A percentile compares a stretch with the other conserved stretches of the same genome.
Evolutionary conservation across 257 asterid genomes (phyloP).

Genomic region (Parsonsia alboflavescens): DNA sequence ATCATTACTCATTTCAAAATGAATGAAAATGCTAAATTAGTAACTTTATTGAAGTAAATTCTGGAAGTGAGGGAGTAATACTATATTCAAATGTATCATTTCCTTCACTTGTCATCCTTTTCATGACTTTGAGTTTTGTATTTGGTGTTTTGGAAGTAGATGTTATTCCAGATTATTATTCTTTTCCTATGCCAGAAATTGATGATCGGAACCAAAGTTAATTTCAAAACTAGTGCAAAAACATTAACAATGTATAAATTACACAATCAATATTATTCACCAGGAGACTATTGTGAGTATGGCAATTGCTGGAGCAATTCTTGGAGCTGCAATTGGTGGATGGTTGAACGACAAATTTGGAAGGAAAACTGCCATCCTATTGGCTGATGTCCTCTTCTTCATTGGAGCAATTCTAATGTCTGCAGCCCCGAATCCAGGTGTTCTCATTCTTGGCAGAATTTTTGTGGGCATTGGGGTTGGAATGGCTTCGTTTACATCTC

Average conservation of each 20-base stretch:
- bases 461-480: constrained; percentile 47
- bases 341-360: constrained; percentile 44
- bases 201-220: neutral
- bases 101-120: too few relatives aligned
- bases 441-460: constrained; percentile 34
- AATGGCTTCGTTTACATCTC: constrained; percentile 47
- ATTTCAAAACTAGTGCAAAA: neutral
- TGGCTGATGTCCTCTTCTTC: constrained; percentile 40
- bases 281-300: constrained; percentile 49
- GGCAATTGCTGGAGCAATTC: constrained; percentile 53
- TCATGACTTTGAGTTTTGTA: too few relatives aligned
- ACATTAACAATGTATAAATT: neutral
- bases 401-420: constrained; percentile 42
- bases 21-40: too few relatives aligned
- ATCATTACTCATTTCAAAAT: too few relatives aligned
- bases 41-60: too few relatives aligned
- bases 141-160: too few relatives aligned
- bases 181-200: too few relatives aligned
- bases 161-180: too few relatives aligned
- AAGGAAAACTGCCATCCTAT: constrained; percentile 26
- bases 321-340: constrained; percentile 51
- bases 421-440: constrained; percentile 29
- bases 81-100: too few relatives aligned
- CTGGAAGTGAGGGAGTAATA: too few relatives aligned
- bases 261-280: neutral